Conservation (phyloP, 371 early-diverging fungal genomes). For the Mucor velutinosus region DNA sequence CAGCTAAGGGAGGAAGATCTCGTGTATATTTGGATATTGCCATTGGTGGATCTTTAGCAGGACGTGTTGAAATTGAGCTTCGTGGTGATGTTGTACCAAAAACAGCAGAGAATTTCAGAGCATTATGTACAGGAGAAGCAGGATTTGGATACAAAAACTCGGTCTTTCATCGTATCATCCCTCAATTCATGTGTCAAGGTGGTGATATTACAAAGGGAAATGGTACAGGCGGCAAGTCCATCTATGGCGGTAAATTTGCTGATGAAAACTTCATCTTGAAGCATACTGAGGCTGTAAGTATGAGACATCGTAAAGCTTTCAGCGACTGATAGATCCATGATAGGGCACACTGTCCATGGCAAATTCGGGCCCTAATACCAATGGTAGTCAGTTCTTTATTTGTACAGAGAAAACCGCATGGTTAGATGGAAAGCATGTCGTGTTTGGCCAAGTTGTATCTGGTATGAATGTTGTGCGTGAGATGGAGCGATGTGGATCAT, state of each 20-base stretch:
- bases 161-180: slow-evolving; percentile 88
- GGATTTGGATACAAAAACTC: slow-evolving; percentile 85
- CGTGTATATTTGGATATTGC: slow-evolving; percentile 59
- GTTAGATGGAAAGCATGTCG: slow-evolving; percentile 99
- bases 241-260: slow-evolving; percentile 90
- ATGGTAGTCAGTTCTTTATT: slow-evolving; percentile 98
- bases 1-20: slow-evolving; percentile 24
- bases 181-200: slow-evolving; percentile 98
- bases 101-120: slow-evolving; percentile 63
- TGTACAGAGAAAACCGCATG: slow-evolving; percentile 79
- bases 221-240: slow-evolving; percentile 95
- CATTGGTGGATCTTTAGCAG: slow-evolving; percentile 58
- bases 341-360: slow-evolving; percentile 86
- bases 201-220: slow-evolving; percentile 93
- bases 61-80: slow-evolving; percentile 79
- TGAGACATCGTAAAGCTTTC: neutral
- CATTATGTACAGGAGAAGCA: slow-evolving; percentile 39
- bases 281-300: slow-evolving; percentile 81
- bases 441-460: slow-evolving; percentile 91
- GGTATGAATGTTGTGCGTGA: slow-evolving; percentile 75
- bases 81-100: slow-evolving; percentile 77
- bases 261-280: slow-evolving; percentile 97
- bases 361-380: slow-evolving; percentile 90
- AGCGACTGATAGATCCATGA: slow-evolving; percentile 12
- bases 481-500: slow-evolving; percentile 70